Evolutionary conservation across 192 early-diverging fungal species (phyloP).

Genomic region (Backusella westeae): DNA sequence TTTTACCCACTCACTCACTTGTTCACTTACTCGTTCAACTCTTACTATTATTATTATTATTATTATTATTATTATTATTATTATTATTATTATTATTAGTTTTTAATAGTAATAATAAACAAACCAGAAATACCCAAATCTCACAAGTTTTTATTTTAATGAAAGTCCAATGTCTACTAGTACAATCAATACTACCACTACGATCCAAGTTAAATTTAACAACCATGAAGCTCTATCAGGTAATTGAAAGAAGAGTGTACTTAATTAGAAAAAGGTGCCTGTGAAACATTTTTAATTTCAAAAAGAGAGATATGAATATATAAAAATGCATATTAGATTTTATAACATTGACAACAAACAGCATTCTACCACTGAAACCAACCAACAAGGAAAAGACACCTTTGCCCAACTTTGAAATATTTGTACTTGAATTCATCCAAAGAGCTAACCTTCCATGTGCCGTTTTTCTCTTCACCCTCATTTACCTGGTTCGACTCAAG

Average conservation of each 20-base stretch:
- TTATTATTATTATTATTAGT: background rate
- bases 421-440: background rate
- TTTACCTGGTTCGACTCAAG: constrained; percentile 64
- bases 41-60: background rate
- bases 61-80: background rate
- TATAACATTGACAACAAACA: constrained; percentile 3
- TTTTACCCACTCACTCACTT: background rate
- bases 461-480: constrained; percentile 47
- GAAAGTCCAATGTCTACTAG: background rate
- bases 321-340: background rate
- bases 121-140: background rate
- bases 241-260: background rate
- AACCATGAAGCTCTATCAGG: background rate
- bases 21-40: background rate
- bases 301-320: background rate
- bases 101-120: background rate
- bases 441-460: constrained; percentile 12
- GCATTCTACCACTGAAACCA: background rate
- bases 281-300: background rate
- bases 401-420: background rate
- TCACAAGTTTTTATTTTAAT: background rate
- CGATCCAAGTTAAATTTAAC: background rate
- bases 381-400: background rate
- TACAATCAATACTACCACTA: background rate
- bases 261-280: too few species aligned